Conservation (phyloP, 352 stramenopile genomes). For the Aphanomyces astaci region DNA sequence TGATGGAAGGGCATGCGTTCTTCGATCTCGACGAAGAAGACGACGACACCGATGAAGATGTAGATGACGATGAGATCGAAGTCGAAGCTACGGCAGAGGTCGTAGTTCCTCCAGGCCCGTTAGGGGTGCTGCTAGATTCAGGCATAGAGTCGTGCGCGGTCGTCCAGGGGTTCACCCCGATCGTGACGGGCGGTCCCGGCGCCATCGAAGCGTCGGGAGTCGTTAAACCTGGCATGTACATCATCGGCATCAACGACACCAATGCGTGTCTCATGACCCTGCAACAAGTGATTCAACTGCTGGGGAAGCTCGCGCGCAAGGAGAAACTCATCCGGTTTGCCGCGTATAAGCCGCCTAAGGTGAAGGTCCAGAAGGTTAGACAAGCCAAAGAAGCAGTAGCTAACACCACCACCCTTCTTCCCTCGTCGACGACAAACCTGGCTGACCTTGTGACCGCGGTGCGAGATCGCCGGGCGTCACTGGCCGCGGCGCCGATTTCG, state of each 20-base stretch:
- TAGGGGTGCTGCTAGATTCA: slow-evolving; percentile 68
- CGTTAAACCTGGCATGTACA: slow-evolving; percentile 73
- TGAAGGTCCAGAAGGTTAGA: neutral
- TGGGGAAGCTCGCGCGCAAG: slow-evolving; percentile 63
- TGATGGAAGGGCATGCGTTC: slow-evolving; percentile 65
- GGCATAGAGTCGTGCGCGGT: slow-evolving; percentile 71
- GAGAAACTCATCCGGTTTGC: slow-evolving; percentile 78
- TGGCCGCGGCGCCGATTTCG: slow-evolving; percentile 25
- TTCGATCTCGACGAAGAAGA: slow-evolving; percentile 79
- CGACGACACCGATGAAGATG: slow-evolving; percentile 28
- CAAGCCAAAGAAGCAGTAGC: neutral
- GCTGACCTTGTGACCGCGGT: neutral
- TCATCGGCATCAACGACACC: slow-evolving; percentile 81
- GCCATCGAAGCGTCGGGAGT: slow-evolving; percentile 55
- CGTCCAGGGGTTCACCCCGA: slow-evolving; percentile 69
- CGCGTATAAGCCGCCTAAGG: slow-evolving; percentile 40
- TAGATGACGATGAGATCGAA: slow-evolving; percentile 69
- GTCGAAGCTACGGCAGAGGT: slow-evolving; percentile 73
- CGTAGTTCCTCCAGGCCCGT: slow-evolving; percentile 52
- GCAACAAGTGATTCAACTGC: slow-evolving; percentile 37
- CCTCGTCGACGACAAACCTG: neutral
- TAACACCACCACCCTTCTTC: neutral
- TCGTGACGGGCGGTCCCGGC: slow-evolving; percentile 48
- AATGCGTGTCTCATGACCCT: slow-evolving; percentile 79
- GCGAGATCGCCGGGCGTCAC: neutral